phyloP scores from a whole-genome alignment of 768 basidiomycete genomes.

The Lactifluus rugatus region DNA sequence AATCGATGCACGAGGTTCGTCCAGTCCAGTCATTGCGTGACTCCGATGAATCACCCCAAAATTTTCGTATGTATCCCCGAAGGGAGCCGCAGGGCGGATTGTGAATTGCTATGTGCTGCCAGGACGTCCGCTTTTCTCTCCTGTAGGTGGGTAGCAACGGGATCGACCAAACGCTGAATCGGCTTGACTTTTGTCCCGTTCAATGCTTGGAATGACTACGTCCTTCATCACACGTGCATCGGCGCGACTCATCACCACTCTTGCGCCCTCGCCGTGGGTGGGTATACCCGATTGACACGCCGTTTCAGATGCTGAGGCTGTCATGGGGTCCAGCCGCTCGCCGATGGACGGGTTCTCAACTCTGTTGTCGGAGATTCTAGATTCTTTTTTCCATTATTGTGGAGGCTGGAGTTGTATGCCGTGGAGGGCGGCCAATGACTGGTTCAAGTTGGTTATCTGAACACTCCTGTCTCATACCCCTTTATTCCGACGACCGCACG shows the following conservation, averaged over 20 bases:
- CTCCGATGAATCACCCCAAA: conserved; percentile 41
- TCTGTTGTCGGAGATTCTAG: conserved; percentile 23
- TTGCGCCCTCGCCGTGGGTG: conserved; percentile 20
- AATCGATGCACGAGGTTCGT: conserved; percentile 24
- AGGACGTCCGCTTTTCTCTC: conserved; percentile 48
- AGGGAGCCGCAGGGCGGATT: not conserved
- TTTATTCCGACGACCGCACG: conserved; percentile 38
- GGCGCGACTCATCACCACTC: conserved; percentile 56
- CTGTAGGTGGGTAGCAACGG: conserved; percentile 30
- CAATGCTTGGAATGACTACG: not conserved
- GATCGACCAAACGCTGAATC: not conserved
- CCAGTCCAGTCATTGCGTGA: conserved; percentile 51
- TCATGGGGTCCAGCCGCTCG: conserved; percentile 35
- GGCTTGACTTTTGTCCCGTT: not conserved
- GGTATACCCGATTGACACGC: not conserved
- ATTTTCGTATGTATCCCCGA: not conserved
- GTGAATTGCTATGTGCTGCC: conserved; percentile 50
- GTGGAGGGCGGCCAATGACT: conserved; percentile 42
- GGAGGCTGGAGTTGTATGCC: conserved; percentile 44
- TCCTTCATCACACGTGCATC: conserved; percentile 27
- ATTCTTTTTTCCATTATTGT: conserved; percentile 45
- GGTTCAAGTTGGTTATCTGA: conserved; percentile 43
- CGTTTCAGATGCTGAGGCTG: not conserved
- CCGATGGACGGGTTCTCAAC: conserved; percentile 35
- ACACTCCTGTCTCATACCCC: conserved; percentile 32